A percentile compares a stretch with the other conserved stretches of the same genome.
phyloP scores from a whole-genome alignment of 2,329 filamentous ascomycete species.

The Fusarium brevicatenulatum region DNA sequence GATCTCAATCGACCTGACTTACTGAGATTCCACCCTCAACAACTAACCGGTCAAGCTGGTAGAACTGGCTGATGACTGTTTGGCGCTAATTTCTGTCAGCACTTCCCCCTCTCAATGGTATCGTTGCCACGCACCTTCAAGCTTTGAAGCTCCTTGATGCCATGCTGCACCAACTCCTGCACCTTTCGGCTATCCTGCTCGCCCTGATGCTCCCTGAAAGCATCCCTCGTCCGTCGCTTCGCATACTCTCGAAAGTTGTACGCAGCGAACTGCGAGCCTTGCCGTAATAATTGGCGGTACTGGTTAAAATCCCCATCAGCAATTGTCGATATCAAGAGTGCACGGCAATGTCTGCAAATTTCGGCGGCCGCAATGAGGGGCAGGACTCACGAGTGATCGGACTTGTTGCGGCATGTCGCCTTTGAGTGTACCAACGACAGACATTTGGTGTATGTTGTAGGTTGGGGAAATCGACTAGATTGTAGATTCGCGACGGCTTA shows the following conservation, averaged over 20 bases:
- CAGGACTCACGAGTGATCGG: conserved; percentile 62
- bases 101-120: no score
- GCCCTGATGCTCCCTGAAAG: conserved; percentile 82
- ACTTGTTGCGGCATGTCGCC: conserved; percentile 68
- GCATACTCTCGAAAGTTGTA: conserved; percentile 99
- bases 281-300: conserved; percentile 93
- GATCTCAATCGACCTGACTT: conserved; percentile 31
- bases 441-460: conserved; percentile 51
- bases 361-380: neutral
- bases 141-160: conserved; percentile 84
- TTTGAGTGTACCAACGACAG: conserved; percentile 53
- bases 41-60: conserved; percentile 88
- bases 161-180: conserved; percentile 90
- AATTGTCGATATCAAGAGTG: neutral
- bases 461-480: conserved; percentile 15
- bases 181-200: conserved; percentile 79
- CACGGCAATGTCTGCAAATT: conserved; percentile 25
- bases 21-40: conserved; percentile 88
- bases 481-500: conserved; percentile 37
- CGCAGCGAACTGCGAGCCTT: conserved; percentile 85
- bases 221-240: conserved; percentile 87
- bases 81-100: conserved; percentile 73
- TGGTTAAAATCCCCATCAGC: conserved; percentile 52
- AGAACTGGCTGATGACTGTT: conserved; percentile 95
- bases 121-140: conserved; percentile 75